Base-by-base conservation (phyloP, 2,329 filamentous ascomycete species). In the Exserohilum turcica region DNA sequence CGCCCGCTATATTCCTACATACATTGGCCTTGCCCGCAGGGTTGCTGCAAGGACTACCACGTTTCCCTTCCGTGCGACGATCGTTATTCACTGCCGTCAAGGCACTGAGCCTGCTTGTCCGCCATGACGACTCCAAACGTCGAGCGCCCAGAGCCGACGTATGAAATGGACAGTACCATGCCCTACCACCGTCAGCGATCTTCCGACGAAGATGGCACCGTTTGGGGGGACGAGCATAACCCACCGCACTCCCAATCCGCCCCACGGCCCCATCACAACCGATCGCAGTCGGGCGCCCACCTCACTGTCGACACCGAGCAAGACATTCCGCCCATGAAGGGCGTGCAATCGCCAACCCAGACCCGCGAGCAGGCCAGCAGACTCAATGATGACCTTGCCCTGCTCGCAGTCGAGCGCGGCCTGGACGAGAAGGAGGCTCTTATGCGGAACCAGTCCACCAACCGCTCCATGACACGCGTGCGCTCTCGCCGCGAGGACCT, bases 351-450 rank as follows among this genome's bases (percentile, higher is more conserved):
- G 0, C 80, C 83, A 1, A 84, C 84, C 0, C 78, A 81, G 52
- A 79, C 77, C 13, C 79, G 86, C 33, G 86, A 88, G 70, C 79
- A 86, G 64, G 80, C 82, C 5, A 79, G 80, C 54, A 78, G 85
- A 40, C 74, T 89, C 27, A 82, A 87, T 49, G 87, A 90, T 71
- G 86, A 90, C 54, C 73, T 90, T 46, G 79, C 83, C 37, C 76
- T 90, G 67, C 77, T 89, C 39, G 82, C 86, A 59, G 83, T 86
- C 2, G 87, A 90, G 73, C 79, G 84, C 9, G 79, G 86, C 48
- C 79, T 84, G 1, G 82, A 81, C 3, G 66, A 79, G 52, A 68
- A 74, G 9, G 74, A 75, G 18, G 72, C 71, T 13, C 60, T 72
- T 4, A 67, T 75, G 10, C 68, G 72, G 12, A 67, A 66, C 10